Conservation (phyloP, 129 eudicot species). For the Heracleum sosnowskyi region DNA sequence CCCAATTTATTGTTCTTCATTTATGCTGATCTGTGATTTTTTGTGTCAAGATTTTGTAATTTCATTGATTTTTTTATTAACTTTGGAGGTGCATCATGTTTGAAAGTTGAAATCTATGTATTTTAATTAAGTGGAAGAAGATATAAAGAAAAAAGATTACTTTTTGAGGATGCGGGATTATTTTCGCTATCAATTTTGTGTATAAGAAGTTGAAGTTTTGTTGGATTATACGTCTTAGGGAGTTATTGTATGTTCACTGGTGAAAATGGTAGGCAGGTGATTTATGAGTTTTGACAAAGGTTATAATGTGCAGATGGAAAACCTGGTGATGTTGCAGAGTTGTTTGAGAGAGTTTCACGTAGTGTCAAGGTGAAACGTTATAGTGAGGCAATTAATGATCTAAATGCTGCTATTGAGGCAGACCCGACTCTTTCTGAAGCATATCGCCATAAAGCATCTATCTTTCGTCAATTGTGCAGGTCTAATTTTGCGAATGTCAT, state of each 20-base stretch:
- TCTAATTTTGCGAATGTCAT: constrained; percentile 5
- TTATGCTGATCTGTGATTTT: neutral
- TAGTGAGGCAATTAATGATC: constrained; percentile 85
- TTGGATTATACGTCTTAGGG: neutral
- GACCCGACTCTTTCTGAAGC: constrained; percentile 92
- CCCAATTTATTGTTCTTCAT: neutral
- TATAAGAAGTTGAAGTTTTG: neutral
- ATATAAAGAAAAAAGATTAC: too few species aligned
- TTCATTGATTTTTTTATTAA: neutral
- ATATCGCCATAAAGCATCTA: constrained; percentile 56
- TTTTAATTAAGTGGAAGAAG: neutral
- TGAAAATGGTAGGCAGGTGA: neutral
- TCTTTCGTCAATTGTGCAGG: constrained; percentile 87
- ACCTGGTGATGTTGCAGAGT: constrained; percentile 51
- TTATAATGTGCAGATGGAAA: constrained; percentile 47
- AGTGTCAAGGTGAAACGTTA: constrained; percentile 71
- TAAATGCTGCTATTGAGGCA: constrained; percentile 85
- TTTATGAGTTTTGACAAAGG: neutral
- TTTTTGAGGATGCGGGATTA: neutral
- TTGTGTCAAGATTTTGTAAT: neutral
- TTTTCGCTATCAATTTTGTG: neutral
- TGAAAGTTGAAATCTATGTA: neutral
- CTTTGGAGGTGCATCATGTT: neutral
- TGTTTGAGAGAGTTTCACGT: constrained; percentile 69
- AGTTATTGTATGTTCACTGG: neutral